Base-by-base conservation (phyloP, 768 basidiomycete genomes). In the Paxillus rubicundulus region DNA sequence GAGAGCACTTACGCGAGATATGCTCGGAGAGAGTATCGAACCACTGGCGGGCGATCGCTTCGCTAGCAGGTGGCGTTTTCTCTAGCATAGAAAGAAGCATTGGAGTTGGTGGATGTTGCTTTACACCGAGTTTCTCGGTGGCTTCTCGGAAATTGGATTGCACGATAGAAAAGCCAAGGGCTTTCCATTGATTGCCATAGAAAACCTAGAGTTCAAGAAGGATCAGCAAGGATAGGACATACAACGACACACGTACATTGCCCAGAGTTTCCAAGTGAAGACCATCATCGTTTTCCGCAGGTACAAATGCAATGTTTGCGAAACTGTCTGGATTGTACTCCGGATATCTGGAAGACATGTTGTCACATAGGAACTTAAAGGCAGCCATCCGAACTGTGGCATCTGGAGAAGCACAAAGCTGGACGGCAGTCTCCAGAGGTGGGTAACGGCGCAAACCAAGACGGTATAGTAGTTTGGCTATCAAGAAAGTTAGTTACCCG, bases 341-440 rank as follows among this genome's bases (percentile, higher is more conserved):
- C 2, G 69, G 62, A 62, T 89, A 95, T 50, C 79, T 79, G 1
- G 72, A 75, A 8, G 73, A 64, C 27, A 86, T 75, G 60, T 95
- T 87, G 46, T 91, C 85, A 41, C 95, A 70, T 30, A 98, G 77
- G 70, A 96, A 98, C 50, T 84, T 83, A 49, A 98, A 73, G 0
- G 93, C 92, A 9, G 72, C 68, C 5, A 73, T 61, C n/a, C 82
- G 82, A 34, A 80, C 67, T 61, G 77, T 61, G 6, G 70, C 49
- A 56, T 87, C 78, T 3, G 73, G 55, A 24, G 77, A 77, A 4
- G 89, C 77, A 40, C 92, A 92, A 3, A 97, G 73, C 20, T 77
- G 68, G 13, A 98, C 75, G 5, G 94, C 67, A 2, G 75, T 75
- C 4, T 80, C 73, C 27, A 96, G 69, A 1, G 85, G 81, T 2